Evolutionary conservation across 1,139 yeast species (phyloP), one percentile per base, ranked within the genome.

Genomic region (Wickerhamomyces sp.): DNA sequence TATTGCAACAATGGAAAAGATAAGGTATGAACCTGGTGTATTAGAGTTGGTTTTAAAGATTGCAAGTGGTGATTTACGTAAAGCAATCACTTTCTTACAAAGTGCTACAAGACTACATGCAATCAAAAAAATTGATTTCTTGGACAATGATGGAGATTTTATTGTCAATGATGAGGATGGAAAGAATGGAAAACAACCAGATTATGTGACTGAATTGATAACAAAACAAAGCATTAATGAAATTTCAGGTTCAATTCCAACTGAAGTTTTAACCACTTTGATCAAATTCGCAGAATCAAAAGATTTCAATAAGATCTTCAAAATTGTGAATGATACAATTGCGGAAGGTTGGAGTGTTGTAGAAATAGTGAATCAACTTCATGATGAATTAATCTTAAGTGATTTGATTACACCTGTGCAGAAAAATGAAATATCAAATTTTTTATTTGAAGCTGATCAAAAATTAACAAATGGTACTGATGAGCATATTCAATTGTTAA

Each of bases 11-110:
- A 71, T 78, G 41, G 78, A 79, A 45, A 57, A 68, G 1, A 71
- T 88, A 36, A 61, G 61, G 27, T 65, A 67, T 43, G 75, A 73
- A 34, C 74, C 72, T 1, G 74, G 69, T 7, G 86, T 79, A 0
- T 69, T 90, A 44, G 73, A 72, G 34, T 79, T 79, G 53, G 80
- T 91, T 15, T 70, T 93, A 48, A 69, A 66, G 27, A 79, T 88
- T 4, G 78, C 96, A 14, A 77, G 75, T 42, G 99, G 99, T 46
- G 99, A 94, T 70, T 74, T 94, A 59, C 81, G 99, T 68, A 87
- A 84, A 57, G 96, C 96, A 6, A 91, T 94, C 53, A 94, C 98
- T 0, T 78, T 82, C 50, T 72, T 94, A 43, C 99, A 94, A 65
- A 86, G 96, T 18, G 89, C 96, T 4, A 78, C 95, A 11, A 83